Evolutionary conservation across 148 eudicot genomes (phyloP).

Genomic region (Rhododendron henanense): DNA sequence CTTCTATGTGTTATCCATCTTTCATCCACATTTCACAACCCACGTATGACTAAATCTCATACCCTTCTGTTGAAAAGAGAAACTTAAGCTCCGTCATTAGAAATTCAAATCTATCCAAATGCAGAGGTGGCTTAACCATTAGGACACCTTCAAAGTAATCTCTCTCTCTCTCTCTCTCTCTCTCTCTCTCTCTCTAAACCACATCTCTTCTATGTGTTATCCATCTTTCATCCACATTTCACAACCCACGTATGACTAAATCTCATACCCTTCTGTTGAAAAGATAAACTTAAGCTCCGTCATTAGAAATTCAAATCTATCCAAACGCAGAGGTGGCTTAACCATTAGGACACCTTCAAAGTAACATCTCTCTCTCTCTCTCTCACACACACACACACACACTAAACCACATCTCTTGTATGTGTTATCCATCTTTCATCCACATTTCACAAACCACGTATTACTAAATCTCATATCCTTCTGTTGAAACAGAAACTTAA

Average conservation of each 20-base stretch:
- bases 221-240: neutral
- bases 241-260: neutral
- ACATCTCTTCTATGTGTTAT: neutral
- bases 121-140: neutral
- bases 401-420: neutral
- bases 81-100: neutral
- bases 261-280: neutral
- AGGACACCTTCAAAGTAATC: too few species aligned
- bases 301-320: neutral
- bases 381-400: too few species aligned
- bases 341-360: neutral
- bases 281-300: neutral
- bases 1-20: neutral
- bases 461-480: neutral
- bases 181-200: too few species aligned
- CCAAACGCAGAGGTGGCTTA: neutral
- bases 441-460: neutral
- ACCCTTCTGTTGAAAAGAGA: neutral
- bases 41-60: neutral
- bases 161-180: too few species aligned
- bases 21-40: neutral
- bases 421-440: neutral
- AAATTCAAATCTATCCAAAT: neutral
- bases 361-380: too few species aligned
- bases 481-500: neutral